Evolutionary conservation across 306 rosid species (phyloP).

Genomic region (Quillaja saponaria): DNA sequence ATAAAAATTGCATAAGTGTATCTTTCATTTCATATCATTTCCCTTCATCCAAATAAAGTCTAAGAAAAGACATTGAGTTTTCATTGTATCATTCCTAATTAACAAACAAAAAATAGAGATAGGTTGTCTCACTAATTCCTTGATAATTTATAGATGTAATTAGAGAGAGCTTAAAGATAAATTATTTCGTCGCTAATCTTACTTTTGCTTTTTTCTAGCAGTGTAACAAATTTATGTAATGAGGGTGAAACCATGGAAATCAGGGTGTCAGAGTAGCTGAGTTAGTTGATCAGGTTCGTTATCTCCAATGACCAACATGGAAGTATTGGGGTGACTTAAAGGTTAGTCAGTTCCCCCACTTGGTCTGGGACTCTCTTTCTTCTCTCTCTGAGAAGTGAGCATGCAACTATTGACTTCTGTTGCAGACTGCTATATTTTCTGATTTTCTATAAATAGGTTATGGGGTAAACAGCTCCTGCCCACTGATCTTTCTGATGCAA

Average conservation of each 20-base stretch:
- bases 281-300: slow-evolving; percentile 33
- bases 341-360: slow-evolving; percentile 35
- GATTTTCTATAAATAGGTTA: slow-evolving; percentile 40
- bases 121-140: too few species aligned
- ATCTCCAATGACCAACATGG: slow-evolving; percentile 37
- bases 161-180: too few species aligned
- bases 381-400: slow-evolving; percentile 8
- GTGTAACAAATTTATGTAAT: slow-evolving; percentile 10
- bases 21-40: too few species aligned
- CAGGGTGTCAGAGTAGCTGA: slow-evolving; percentile 32
- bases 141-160: too few species aligned
- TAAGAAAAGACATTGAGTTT: too few species aligned
- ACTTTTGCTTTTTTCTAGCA: too few species aligned
- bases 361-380: slow-evolving; percentile 26
- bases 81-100: too few species aligned
- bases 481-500: slow-evolving; percentile 18
- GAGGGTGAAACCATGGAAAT: slow-evolving; percentile 7
- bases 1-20: too few species aligned
- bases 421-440: slow-evolving; percentile 16
- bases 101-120: too few species aligned
- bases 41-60: too few species aligned
- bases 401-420: slow-evolving; percentile 28
- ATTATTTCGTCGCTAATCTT: too few species aligned
- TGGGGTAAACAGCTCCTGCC: slow-evolving; percentile 46
- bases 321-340: slow-evolving; percentile 38